Evolutionary conservation across 768 basidiomycete species (phyloP), one percentile per base, ranked within the genome.

Genomic region (Tremella mesenterica): DNA sequence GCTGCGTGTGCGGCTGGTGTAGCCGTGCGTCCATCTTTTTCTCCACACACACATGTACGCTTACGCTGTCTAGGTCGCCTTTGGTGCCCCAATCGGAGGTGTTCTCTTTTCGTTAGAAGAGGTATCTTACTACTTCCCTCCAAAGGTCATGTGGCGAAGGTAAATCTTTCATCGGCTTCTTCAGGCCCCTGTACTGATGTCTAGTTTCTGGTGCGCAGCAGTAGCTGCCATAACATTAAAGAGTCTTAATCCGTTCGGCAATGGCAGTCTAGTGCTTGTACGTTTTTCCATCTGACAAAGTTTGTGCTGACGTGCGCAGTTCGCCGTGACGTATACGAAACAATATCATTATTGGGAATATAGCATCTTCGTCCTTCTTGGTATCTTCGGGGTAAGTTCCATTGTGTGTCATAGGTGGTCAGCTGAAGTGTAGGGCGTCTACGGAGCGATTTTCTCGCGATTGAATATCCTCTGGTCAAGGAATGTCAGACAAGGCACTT

Each of bases 1-100:
- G 95, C 95, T 10, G 91, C 92, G 26, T 88, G 90, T 70, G 95
- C 93, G 5, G 95, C 95, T 21, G 95, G 95, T 26, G 95, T 99
- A 10, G n/a, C n/a, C n/a, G n/a, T n/a, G 88, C 93, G 5, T 64
- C 65, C n/a, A 50, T 61, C 36, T 13, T 7, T 4, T 31, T 33
- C 27, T 8, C 3, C 36, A 12, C 28, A 3, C 8, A 26, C 46
- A 34, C 10, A 10, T 34, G 5, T 30, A n/a, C 25, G n/a, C n/a
- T n/a, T n/a, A n/a, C n/a, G n/a, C n/a, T n/a, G n/a, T n/a, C n/a
- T 13, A 16, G 60, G 93, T 97, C 23, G 88, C 92, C 0, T 96
- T 97, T 67, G 93, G 93, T 43, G 92, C 93, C 0, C 95, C 95
- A 0, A 88, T 99, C 43, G 93, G 75, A 23, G 75, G 74, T 1